phyloP scores from a whole-genome alignment of 2,329 filamentous ascomycete genomes.

The Aspergillus quadrilineatus region DNA sequence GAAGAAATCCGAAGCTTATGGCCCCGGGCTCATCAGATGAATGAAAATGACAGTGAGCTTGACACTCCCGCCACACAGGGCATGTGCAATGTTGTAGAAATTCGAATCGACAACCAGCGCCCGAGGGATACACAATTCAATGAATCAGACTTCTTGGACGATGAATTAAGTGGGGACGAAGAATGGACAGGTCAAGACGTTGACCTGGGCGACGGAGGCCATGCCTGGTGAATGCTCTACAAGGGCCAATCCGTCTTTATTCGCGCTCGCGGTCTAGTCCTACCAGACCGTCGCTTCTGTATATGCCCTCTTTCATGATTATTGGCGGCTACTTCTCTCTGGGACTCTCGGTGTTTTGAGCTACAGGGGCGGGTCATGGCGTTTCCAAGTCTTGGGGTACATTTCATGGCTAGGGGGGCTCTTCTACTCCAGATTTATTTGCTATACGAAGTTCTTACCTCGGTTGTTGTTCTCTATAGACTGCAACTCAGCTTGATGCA shows the following conservation, averaged over 20 bases:
- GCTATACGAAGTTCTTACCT: background rate
- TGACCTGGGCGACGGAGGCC: slow-evolving; percentile 20
- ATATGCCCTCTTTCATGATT: background rate
- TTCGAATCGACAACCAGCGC: slow-evolving; percentile 62
- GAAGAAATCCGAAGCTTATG: slow-evolving; percentile 22
- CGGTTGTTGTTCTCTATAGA: background rate
- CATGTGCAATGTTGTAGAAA: slow-evolving; percentile 58
- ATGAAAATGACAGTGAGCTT: slow-evolving; percentile 15
- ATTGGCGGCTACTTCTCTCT: background rate
- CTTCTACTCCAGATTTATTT: background rate
- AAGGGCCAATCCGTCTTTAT: background rate
- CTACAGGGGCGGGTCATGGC: background rate
- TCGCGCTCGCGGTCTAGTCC: background rate
- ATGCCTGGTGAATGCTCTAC: slow-evolving; percentile 21
- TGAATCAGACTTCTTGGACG: slow-evolving; percentile 61
- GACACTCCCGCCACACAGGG: slow-evolving; percentile 48
- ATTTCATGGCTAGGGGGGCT: background rate
- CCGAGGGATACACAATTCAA: slow-evolving; percentile 59
- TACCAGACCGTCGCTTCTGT: background rate
- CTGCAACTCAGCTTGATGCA: too few relatives aligned
- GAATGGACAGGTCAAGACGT: slow-evolving; percentile 58
- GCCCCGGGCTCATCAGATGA: slow-evolving; percentile 7
- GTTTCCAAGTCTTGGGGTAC: background rate
- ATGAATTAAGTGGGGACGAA: slow-evolving; percentile 60
- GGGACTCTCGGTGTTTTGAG: background rate